phyloP scores from a whole-genome alignment of 306 rosid species.

The Quercus variabilis region DNA sequence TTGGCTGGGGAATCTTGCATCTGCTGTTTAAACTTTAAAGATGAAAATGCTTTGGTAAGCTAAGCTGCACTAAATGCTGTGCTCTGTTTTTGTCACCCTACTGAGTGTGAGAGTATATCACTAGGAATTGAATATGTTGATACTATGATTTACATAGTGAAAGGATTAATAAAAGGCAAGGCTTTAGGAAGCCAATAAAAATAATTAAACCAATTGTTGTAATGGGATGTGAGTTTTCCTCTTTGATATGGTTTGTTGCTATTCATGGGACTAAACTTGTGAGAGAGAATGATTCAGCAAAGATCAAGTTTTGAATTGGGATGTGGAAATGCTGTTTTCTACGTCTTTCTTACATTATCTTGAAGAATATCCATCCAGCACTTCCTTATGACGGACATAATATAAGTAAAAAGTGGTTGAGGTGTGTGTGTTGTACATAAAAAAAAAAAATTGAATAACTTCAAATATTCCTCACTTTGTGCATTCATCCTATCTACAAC shows the following conservation, averaged over 20 bases:
- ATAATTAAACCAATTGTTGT: not conserved
- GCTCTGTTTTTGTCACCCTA: not conserved
- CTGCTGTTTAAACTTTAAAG: too few relatives aligned
- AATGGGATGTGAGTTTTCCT: not conserved
- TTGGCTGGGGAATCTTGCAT: not conserved
- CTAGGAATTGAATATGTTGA: not conserved
- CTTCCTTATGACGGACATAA: not conserved
- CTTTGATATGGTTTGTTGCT: not conserved
- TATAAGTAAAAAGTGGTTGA: not conserved
- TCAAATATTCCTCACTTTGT: too few relatives aligned
- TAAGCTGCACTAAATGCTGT: too few relatives aligned
- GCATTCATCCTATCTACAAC: not conserved
- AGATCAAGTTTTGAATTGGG: not conserved
- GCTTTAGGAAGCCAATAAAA: not conserved
- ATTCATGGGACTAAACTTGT: not conserved
- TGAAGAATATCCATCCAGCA: slow-evolving; percentile 10
- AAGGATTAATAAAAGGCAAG: not conserved
- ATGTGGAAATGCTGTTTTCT: not conserved
- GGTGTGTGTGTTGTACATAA: not conserved
- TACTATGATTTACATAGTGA: not conserved
- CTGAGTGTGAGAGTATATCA: not conserved
- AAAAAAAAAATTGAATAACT: not conserved
- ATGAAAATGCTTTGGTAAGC: too few relatives aligned
- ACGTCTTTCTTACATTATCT: not conserved
- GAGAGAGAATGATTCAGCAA: not conserved